Evolutionary conservation across 345 rosid species (phyloP).

Genomic region (Syzygium oleosum): DNA sequence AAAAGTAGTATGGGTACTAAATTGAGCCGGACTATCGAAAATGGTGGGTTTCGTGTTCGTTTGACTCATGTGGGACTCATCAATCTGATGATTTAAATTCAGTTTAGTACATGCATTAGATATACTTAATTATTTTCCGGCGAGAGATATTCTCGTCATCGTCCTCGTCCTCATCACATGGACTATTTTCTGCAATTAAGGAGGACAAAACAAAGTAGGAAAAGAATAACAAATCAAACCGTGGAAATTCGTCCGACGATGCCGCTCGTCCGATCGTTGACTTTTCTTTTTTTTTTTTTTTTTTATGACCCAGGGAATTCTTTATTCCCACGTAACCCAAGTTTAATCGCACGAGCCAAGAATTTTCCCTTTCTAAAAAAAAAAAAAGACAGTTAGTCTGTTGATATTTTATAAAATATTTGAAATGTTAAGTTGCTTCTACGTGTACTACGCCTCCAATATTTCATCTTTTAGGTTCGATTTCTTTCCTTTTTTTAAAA

Average conservation of each 20-base stretch:
- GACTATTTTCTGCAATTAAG: background rate
- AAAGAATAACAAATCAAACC: background rate
- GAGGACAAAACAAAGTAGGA: background rate
- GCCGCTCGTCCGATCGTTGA: background rate
- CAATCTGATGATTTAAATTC: no score
- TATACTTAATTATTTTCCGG: no score
- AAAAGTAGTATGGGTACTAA: no score
- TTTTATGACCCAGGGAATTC: no score
- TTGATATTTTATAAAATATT: background rate
- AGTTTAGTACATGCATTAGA: no score
- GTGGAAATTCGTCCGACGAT: background rate
- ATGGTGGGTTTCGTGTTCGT: no score
- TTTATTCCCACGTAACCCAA: background rate
- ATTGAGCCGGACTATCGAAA: no score
- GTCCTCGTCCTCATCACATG: background rate
- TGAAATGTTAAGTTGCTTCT: background rate
- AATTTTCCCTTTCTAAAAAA: no score
- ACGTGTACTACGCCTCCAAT: background rate
- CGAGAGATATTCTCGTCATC: no score
- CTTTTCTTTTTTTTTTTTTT: no score
- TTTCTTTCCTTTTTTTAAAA: background rate
- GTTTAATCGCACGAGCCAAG: background rate
- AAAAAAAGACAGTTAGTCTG: background rate
- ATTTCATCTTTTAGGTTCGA: no score
- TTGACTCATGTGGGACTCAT: no score